Evolutionary conservation across 306 rosid species (phyloP).

Genomic region (Calophaca sinica): DNA sequence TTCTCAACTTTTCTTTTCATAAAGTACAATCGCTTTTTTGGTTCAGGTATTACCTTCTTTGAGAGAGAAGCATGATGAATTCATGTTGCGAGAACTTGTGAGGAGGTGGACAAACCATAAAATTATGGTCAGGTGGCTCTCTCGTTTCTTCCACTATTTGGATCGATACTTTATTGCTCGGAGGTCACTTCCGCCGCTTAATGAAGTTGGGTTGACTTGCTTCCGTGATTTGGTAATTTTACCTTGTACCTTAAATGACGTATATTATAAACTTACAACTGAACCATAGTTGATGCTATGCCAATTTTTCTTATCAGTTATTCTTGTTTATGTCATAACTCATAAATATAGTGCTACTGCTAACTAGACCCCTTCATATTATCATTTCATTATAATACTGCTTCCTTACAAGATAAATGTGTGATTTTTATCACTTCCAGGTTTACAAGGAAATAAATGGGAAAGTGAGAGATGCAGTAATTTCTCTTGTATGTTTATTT

Average conservation of each 20-base stretch:
- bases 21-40: background rate
- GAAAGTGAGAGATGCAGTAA: conserved; percentile 88
- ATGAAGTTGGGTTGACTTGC: conserved; percentile 80
- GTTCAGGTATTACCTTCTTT: conserved; percentile 79
- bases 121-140: conserved; percentile 76
- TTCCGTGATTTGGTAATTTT: conserved; percentile 73
- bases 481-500: conserved; percentile 64
- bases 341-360: conserved; percentile 19
- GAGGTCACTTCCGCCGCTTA: conserved; percentile 74
- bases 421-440: conserved; percentile 51
- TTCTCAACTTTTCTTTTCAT: conserved; percentile 10
- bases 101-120: conserved; percentile 82
- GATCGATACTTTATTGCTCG: conserved; percentile 79
- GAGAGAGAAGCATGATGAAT: conserved; percentile 82
- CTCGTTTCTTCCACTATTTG: conserved; percentile 72
- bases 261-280: conserved; percentile 18
- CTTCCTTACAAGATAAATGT: conserved; percentile 22
- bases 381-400: conserved; percentile 21
- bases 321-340: background rate
- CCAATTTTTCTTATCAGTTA: conserved; percentile 10
- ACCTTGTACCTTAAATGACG: conserved; percentile 15
- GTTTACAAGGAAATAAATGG: conserved; percentile 79
- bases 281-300: conserved; percentile 22
- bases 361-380: background rate
- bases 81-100: conserved; percentile 81